Base-by-base conservation (phyloP, 148 eudicot genomes). In the Arbutus unedo region DNA sequence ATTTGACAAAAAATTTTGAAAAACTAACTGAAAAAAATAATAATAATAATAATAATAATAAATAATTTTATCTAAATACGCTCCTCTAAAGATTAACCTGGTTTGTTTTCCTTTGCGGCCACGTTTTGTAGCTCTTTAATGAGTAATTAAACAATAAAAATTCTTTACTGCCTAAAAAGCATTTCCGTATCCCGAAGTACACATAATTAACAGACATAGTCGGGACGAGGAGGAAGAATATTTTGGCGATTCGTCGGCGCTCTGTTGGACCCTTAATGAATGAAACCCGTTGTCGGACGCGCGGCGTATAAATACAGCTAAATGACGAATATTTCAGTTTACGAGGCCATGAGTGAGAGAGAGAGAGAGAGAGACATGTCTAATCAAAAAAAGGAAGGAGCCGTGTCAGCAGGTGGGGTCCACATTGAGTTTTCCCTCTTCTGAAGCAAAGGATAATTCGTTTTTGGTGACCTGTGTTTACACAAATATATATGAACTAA, bases 301-400 rank as follows among this genome's bases (percentile, higher is more conserved):
- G 71, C 31, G 71, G 71, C 31, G 6, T 31, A 31, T 43, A 66
- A 25, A 1, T 10, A 1, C 71, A 25, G 71, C 16, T 25, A 25
- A 25, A 66, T 13, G 71, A 66, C 71, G 71, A 66, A 66, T 66
- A 66, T 66, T 66, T 66, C 71, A 23, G 71, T 66, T 10, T 25
- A 31, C 71, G 71, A 66, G 71, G 43, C 77, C 9, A 19, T 14
- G 71, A 25, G 9, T 8, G 2, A 3, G 15, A 13, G 72, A 31
- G 43, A 66, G 72, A 21, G 3, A 38, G 25, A 60, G 31, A 60
- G 11, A 60, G 38, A 62, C 15, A 66, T 66, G 71, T 66, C 71
- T 25, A 25, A 9, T 18, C 23, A 57, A 57, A 57, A 18, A 1
- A 60, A 60, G 14, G 16, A 18, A 15, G 16, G 66, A 60, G 10